Conservation (phyloP, 1,284 basidiomycete species). For the Austroboletus rostrupii region DNA sequence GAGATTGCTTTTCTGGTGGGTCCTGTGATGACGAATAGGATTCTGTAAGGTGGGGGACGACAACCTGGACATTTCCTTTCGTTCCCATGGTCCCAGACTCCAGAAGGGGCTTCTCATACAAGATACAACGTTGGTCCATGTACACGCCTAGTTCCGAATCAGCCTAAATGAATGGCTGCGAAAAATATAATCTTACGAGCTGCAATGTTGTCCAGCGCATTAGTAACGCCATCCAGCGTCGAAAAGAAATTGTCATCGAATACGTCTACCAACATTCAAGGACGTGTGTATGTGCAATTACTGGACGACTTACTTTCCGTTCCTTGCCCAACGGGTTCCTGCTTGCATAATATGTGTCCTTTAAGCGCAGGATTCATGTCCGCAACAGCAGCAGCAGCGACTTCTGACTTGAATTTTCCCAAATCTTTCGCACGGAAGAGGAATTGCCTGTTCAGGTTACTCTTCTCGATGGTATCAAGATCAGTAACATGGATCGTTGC, state of each 20-base stretch:
- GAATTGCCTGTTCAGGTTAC: conserved; percentile 98
- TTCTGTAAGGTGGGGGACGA: conserved; percentile 94
- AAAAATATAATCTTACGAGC: conserved; percentile 60
- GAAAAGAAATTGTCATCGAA: conserved; percentile 92
- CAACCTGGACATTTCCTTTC: conserved; percentile 97
- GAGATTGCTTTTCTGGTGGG: conserved; percentile 97
- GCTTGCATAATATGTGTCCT: conserved; percentile 86
- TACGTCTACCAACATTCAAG: conserved; percentile 51
- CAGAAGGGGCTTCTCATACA: conserved; percentile 94
- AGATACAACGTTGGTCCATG: conserved; percentile 98
- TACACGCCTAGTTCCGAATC: conserved; percentile 67
- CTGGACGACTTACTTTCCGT: conserved; percentile 74
- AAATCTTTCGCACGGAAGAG: conserved; percentile 96
- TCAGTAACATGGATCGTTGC: conserved; percentile 95
- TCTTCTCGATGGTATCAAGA: conserved; percentile 99
- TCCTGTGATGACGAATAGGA: conserved; percentile 99
- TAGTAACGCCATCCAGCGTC: conserved; percentile 92
- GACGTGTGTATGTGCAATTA: conserved; percentile 1
- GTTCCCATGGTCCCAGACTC: conserved; percentile 99
- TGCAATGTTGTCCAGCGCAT: conserved; percentile 97
- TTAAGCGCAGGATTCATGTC: conserved; percentile 96
- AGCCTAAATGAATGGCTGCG: neutral
- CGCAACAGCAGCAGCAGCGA: conserved; percentile 86
- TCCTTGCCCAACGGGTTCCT: conserved; percentile 91
- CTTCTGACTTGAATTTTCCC: conserved; percentile 97